Base-by-base conservation (phyloP, 352 stramenopile species). In the Pythium dissotocum region DNA sequence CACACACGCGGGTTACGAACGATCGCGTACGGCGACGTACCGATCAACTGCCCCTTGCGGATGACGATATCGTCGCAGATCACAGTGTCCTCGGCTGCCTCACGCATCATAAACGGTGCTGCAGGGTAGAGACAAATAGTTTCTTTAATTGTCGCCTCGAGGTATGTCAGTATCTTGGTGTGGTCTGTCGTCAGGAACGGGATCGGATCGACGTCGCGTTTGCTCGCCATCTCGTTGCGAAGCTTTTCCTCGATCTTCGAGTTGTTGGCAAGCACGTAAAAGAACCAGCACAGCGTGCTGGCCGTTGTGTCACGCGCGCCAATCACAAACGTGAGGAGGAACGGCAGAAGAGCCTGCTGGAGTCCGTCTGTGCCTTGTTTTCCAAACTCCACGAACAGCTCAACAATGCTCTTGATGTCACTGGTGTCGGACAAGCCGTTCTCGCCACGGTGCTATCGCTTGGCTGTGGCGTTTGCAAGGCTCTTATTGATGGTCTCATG, bases 281-380 rank as follows among this genome's bases (percentile, higher is more conserved):
- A 70, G 7, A 89, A 71, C 88, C 88, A 96, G 26, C 69, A 74
- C 28, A 95, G 53, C 24, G 85, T 84, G 65, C 53, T 72, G 2
- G 85, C 82, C 5, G 88, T 95, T 0, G 82, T 95, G 65, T 95
- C 89, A 26, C 88, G 79, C 2, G 88, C 88, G 26, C 80, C 89
- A 24, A 89, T 65, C 33, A 97, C 69, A 40, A 96, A 79, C 2
- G 77, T 78, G 7, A 95, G 74, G 9, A 88, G 70, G 26, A 97
- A 73, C 30, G 94, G 80, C 6, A 85, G 56, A 13, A 97, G 71
- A 57, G 85, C 86, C 53, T 82, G 66, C 12, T 82, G 69, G 28
- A 87, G 18, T 0, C 69, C 72, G 4, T 69, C 74, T 6, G 36
- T 46, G 6, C 53, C 70, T 33, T 76, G 58, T 0, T n/a, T 21